Base-by-base conservation (phyloP, 768 basidiomycete species). In the Mycena galericulata region DNA sequence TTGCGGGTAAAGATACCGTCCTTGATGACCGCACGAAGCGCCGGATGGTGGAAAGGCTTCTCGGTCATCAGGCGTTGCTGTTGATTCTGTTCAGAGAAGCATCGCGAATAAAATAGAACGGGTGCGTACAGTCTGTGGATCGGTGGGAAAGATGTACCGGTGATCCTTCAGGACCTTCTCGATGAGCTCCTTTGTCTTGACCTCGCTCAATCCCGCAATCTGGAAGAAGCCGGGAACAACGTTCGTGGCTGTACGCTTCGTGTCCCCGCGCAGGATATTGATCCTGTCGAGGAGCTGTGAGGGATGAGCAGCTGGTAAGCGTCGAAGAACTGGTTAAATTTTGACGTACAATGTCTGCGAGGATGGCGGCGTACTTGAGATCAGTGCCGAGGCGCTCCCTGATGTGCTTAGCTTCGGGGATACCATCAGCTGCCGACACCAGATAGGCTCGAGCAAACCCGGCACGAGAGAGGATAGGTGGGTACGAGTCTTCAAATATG, bases 151-250 rank as follows among this genome's bases (percentile, higher is more conserved):
- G 1, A 67, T 67, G 22, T 67, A 67, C 4, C 51, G 27, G 17
- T 67, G 65, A 15, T 67, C 65, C n/a, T 67, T 46, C 20, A 67
- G 65, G 8, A 54, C 34, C 15, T 55, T 45, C 17, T 61, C 58
- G 14, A 67, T 36, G 3, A 30, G 43, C 1, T 0, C 27, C 26
- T 67, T 67, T 30, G 47, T 36, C 8, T 67, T 6, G 9, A 8
- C 57, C 1, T 41, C 41, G 1, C 22, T 0, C 20, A 61, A 5
- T 9, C 22, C 58, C 0, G 36, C 20, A 8, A 67, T 34, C 12
- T 10, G 0, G n/a, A 22, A 67, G 10, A 55, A 17, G 2, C 12
- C 51, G 5, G 20, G 0, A 17, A 47, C 6, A 27, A 14, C 2
- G n/a, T 18, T 54, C 22, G 41, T 43, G 15, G 29, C 64, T 9